Evolutionary conservation across 371 early-diverging fungal genomes (phyloP).

Genomic region (Capniomyces stellatus): DNA sequence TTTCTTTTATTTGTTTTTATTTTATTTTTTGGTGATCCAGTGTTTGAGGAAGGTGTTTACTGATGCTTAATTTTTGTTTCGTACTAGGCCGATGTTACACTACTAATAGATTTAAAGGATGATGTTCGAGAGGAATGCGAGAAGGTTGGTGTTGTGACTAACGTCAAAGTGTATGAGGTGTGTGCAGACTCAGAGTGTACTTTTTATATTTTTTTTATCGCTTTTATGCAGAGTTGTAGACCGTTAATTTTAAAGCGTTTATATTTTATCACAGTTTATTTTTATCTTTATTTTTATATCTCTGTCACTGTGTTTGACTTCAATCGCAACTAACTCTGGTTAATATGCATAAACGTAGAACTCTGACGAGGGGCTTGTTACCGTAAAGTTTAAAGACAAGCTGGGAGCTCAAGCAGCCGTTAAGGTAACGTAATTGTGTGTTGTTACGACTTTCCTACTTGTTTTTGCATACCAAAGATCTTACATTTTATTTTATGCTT

Average conservation of each 20-base stretch:
- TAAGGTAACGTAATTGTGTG: constrained; percentile 12
- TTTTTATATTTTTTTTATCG: not conserved
- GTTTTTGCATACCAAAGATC: not conserved
- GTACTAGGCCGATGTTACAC: constrained; percentile 56
- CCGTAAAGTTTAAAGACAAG: constrained; percentile 69
- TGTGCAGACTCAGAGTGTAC: not conserved
- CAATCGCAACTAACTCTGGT: too few relatives aligned
- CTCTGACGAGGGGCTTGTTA: constrained; percentile 71
- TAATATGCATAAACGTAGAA: constrained; percentile 33
- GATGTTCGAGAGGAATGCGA: constrained; percentile 88
- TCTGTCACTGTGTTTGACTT: too few relatives aligned
- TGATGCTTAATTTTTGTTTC: not conserved
- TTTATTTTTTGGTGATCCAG: not conserved
- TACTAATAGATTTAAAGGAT: constrained; percentile 76
- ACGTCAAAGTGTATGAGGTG: constrained; percentile 23
- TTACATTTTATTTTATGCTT: not conserved
- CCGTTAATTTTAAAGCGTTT: not conserved
- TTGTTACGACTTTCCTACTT: not conserved
- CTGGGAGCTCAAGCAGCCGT: constrained; percentile 65
- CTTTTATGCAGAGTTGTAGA: not conserved
- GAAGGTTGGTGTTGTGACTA: constrained; percentile 77
- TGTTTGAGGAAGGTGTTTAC: not conserved
- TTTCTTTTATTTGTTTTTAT: not conserved
- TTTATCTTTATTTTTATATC: too few relatives aligned
- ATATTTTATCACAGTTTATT: not conserved